Evolutionary conservation across 768 basidiomycete genomes (phyloP).

Genomic region (Psilocybe subaeruginosa): DNA sequence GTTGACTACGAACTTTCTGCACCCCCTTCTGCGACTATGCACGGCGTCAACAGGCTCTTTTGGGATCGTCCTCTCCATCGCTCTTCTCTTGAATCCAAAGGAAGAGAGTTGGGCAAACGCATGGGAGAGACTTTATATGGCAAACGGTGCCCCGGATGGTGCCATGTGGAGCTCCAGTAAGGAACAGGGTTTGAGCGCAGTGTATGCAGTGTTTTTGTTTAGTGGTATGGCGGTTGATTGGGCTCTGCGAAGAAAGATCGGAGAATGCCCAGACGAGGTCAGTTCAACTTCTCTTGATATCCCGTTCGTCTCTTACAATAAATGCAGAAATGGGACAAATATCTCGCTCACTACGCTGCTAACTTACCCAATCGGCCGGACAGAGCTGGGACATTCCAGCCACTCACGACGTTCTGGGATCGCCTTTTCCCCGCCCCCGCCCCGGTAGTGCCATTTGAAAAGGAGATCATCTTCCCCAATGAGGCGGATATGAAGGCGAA

Average conservation of each 20-base stretch:
- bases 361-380: conserved; percentile 55
- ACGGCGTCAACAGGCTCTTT: conserved; percentile 60
- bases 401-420: conserved; percentile 57
- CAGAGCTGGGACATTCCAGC: conserved; percentile 61
- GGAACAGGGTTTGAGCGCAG: conserved; percentile 64
- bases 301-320: conserved; percentile 2
- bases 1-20: conserved; percentile 42
- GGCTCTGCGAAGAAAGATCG: conserved; percentile 55
- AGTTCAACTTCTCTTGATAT: conserved; percentile 12
- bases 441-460: conserved; percentile 26
- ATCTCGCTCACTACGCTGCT: conserved; percentile 59
- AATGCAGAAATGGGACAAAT: conserved; percentile 68
- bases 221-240: conserved; percentile 55
- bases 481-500: conserved; percentile 16
- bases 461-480: conserved; percentile 18
- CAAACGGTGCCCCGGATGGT: conserved; percentile 31
- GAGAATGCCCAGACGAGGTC: conserved; percentile 74
- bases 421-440: conserved; percentile 37
- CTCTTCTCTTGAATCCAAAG: conserved; percentile 50
- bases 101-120: conserved; percentile 56
- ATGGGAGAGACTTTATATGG: conserved; percentile 66
- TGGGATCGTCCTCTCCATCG: conserved; percentile 53
- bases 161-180: conserved; percentile 54
- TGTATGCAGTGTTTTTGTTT: conserved; percentile 53
- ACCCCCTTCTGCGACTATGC: conserved; percentile 51